A percentile compares a stretch with the other conserved stretches of the same genome.
Evolutionary conservation across 129 eudicot species (phyloP).

Genomic region (Artemisia tridentata): DNA sequence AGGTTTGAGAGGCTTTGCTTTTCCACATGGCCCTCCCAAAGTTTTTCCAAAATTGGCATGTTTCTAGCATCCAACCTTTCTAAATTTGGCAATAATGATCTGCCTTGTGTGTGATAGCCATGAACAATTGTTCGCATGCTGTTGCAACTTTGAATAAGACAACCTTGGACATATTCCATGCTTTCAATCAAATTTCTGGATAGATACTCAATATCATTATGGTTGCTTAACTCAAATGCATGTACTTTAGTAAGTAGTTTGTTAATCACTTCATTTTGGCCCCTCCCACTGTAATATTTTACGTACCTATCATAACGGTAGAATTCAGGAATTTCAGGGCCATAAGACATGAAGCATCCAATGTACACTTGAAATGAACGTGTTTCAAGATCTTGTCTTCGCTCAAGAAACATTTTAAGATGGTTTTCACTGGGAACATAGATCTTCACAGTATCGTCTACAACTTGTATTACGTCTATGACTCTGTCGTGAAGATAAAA

Average conservation of each 20-base stretch:
- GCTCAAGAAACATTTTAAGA: constrained; percentile 22
- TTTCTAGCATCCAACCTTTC: constrained; percentile 30
- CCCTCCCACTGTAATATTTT: constrained; percentile 25
- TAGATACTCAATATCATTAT: constrained; percentile 25
- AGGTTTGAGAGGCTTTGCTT: constrained; percentile 20
- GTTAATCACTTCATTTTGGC: constrained; percentile 9
- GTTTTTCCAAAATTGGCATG: constrained; percentile 22
- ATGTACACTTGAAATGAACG: constrained; percentile 32
- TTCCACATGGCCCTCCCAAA: constrained; percentile 24
- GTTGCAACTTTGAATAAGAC: constrained; percentile 27
- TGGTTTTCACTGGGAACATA: constrained; percentile 24
- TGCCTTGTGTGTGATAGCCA: background rate
- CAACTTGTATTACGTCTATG: constrained; percentile 34
- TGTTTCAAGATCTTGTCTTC: constrained; percentile 16
- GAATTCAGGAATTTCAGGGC: constrained; percentile 21
- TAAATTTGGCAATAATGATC: constrained; percentile 27
- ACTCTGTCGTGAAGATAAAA: constrained; percentile 19
- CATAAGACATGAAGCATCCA: constrained; percentile 26
- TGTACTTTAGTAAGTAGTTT: constrained; percentile 22
- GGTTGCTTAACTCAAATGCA: constrained; percentile 30
- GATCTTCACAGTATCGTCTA: constrained; percentile 24
- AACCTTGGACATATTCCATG: constrained; percentile 32
- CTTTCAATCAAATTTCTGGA: constrained; percentile 13
- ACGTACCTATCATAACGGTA: constrained; percentile 29
- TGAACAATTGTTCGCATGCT: constrained; percentile 18